Conservation (phyloP, 1,284 basidiomycete species). For the Schizophyllum commune region DNA sequence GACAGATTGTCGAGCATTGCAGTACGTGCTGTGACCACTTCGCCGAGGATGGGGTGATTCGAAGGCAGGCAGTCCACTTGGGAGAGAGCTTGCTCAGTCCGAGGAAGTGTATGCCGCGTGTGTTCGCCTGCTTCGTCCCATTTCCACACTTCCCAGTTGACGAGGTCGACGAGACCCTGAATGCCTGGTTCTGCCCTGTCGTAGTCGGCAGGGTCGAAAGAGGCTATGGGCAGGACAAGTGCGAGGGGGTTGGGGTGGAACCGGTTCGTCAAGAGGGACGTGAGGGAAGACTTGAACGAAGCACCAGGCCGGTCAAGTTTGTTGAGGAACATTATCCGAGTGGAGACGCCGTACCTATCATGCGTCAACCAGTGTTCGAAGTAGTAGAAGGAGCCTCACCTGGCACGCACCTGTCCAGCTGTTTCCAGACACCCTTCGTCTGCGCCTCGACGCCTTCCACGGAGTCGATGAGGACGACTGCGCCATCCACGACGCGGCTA, state of each 20-base stretch:
- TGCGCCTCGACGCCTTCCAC: conserved; percentile 90
- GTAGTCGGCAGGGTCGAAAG: conserved; percentile 61
- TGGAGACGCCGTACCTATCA: conserved; percentile 66
- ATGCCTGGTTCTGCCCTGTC: conserved; percentile 65
- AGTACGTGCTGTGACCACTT: conserved; percentile 60
- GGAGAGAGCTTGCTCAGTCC: conserved; percentile 34
- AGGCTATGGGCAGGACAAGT: conserved; percentile 73
- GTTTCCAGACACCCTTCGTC: conserved; percentile 83
- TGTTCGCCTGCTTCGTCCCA: conserved; percentile 44
- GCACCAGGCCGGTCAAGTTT: conserved; percentile 84
- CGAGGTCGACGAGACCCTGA: conserved; percentile 70
- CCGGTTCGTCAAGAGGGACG: conserved; percentile 63
- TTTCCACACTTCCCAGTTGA: conserved; percentile 71
- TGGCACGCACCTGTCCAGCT: conserved; percentile 65
- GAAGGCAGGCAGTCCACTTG: conserved; percentile 37
- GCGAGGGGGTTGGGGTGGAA: conserved; percentile 70
- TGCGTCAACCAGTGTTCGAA: conserved; percentile 1
- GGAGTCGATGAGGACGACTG: conserved; percentile 81
- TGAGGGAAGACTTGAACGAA: conserved; percentile 62
- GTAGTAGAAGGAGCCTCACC: background rate
- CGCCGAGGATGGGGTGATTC: conserved; percentile 56
- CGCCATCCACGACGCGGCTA: conserved; percentile 84
- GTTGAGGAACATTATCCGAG: conserved; percentile 79
- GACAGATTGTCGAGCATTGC: conserved; percentile 71
- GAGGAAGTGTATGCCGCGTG: conserved; percentile 45